Percentiles rank a stretch among this genome's conserved stretches.
These are phyloP conservation scores for Leishmania braziliensis DNA, from an alignment of 208 protist genomes.

Conservation along the genomic window DNA sequence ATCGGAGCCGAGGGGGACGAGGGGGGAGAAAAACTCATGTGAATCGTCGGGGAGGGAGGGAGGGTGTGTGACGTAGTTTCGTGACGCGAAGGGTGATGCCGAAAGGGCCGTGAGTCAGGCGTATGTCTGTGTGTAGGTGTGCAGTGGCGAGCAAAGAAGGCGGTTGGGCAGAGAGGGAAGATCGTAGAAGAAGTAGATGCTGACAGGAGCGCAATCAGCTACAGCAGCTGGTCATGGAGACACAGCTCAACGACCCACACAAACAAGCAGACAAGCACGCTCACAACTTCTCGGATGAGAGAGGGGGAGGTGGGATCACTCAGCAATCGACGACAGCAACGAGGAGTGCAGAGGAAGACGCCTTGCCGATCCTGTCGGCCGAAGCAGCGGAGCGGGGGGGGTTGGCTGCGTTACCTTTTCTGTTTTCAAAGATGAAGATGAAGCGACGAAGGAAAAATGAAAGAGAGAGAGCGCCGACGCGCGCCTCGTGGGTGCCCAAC, in stretches of 20 bases:
- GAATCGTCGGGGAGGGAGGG: not conserved
- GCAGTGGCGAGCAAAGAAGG: not conserved
- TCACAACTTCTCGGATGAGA: not conserved
- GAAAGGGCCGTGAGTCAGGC: not conserved
- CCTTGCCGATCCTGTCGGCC: not conserved
- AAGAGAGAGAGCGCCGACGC: not conserved
- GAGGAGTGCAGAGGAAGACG: not conserved
- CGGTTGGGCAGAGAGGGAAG: not conserved
- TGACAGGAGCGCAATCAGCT: not conserved
- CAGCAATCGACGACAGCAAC: not conserved
- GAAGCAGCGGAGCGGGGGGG: not conserved
- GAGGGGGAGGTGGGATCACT: not conserved
- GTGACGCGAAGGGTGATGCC: not conserved
- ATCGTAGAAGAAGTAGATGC: not conserved
- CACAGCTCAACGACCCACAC: not conserved
- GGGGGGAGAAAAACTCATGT: not conserved
- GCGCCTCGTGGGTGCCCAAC: not conserved
- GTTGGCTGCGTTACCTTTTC: not conserved
- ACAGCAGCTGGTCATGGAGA: not conserved
- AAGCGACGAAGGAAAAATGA: not conserved
- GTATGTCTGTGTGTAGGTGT: not conserved
- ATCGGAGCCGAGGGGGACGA: slow-evolving; percentile 1
- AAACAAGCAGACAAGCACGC: not conserved
- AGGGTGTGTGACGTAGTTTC: not conserved
- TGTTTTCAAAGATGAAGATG: not conserved